These are phyloP conservation scores for Aschersonia sp. DNA, from an alignment of 2,329 filamentous ascomycete species.

Conservation along the genomic window DNA sequence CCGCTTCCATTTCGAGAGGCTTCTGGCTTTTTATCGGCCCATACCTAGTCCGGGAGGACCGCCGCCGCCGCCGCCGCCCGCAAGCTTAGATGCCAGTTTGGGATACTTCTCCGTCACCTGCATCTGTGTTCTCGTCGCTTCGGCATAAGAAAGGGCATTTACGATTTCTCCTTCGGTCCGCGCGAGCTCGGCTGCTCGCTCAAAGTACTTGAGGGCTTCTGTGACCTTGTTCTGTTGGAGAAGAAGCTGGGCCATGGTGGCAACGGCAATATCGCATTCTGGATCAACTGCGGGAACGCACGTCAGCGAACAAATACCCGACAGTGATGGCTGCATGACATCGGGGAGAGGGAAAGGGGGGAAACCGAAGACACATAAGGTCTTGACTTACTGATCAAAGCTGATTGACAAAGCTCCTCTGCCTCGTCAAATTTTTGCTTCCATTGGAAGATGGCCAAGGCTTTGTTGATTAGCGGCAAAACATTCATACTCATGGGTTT, in stretches of 20 bases:
- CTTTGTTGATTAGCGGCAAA: slow-evolving; percentile 95
- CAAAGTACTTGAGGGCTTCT: slow-evolving; percentile 91
- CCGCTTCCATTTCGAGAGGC: no score
- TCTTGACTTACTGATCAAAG: slow-evolving; percentile 71
- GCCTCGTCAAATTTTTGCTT: slow-evolving; percentile 93
- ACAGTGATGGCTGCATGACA: neutral
- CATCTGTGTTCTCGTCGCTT: slow-evolving; percentile 90
- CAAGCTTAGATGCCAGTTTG: slow-evolving; percentile 58
- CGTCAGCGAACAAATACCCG: neutral
- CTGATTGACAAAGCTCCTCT: slow-evolving; percentile 93
- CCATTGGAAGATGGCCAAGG: slow-evolving; percentile 92
- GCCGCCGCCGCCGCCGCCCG: slow-evolving; percentile 20
- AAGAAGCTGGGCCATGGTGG: slow-evolving; percentile 94
- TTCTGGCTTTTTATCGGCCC: slow-evolving; percentile 12
- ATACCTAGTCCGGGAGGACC: slow-evolving; percentile 21
- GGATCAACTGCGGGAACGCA: slow-evolving; percentile 58
- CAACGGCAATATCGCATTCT: slow-evolving; percentile 96
- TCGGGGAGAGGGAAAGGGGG: neutral
- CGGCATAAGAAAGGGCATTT: slow-evolving; percentile 91
- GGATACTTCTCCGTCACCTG: slow-evolving; percentile 83
- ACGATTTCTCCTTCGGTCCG: slow-evolving; percentile 91
- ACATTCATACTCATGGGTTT: slow-evolving; percentile 97
- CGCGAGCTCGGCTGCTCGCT: slow-evolving; percentile 86
- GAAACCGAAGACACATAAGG: neutral
- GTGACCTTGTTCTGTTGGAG: slow-evolving; percentile 96